These are phyloP conservation scores for Diaporthe sp. DNA, from an alignment of 2,329 filamentous ascomycete genomes.

Conservation along the genomic window DNA sequence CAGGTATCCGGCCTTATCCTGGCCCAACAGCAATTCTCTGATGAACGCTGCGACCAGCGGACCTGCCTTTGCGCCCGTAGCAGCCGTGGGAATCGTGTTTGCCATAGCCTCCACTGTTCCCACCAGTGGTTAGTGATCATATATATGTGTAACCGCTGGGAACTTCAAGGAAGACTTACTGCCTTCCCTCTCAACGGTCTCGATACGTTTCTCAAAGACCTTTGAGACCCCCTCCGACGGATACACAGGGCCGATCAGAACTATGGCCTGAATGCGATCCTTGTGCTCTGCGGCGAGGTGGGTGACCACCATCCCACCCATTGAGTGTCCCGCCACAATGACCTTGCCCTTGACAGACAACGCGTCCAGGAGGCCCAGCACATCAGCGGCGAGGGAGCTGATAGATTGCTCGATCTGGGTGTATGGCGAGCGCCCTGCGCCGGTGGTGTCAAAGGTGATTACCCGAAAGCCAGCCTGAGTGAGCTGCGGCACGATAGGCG, in stretches of 20 bases:
- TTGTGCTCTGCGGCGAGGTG: conserved; percentile 66
- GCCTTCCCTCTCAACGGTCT: conserved; percentile 60
- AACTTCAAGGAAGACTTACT: not conserved
- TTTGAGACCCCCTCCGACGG: conserved; percentile 58
- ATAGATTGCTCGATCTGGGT: conserved; percentile 35
- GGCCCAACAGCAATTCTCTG: conserved; percentile 51
- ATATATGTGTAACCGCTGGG: no score
- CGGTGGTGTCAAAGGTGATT: conserved; percentile 29
- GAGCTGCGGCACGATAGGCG: conserved; percentile 30
- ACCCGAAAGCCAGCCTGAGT: conserved; percentile 28
- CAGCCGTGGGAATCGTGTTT: conserved; percentile 47
- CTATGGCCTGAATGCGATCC: conserved; percentile 51
- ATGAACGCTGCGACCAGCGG: conserved; percentile 53
- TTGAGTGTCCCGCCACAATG: conserved; percentile 76
- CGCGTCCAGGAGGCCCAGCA: conserved; percentile 65
- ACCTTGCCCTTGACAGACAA: conserved; percentile 64
- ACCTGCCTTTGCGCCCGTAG: conserved; percentile 52
- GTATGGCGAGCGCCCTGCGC: conserved; percentile 33
- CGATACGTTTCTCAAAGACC: conserved; percentile 37
- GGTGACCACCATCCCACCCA: conserved; percentile 77
- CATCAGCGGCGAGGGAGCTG: conserved; percentile 63
- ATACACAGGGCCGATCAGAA: conserved; percentile 77
- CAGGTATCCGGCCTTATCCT: conserved; percentile 52
- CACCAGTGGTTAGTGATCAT: not conserved
- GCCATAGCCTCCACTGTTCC: conserved; percentile 33